Evolutionary conservation across 2,329 filamentous ascomycete species (phyloP).

Genomic region (Hypocrella siamensis): DNA sequence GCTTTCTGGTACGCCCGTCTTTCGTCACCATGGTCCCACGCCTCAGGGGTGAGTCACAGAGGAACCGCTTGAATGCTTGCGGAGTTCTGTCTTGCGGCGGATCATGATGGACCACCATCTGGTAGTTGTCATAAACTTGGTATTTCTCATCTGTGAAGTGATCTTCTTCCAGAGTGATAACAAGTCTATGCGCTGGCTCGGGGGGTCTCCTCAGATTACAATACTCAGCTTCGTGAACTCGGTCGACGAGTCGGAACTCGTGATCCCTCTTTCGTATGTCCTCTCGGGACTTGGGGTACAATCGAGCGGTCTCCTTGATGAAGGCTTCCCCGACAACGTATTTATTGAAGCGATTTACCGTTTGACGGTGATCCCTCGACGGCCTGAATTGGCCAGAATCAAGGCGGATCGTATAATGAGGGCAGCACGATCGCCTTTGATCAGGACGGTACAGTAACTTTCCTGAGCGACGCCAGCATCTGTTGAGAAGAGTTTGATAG

Average conservation of each 20-base stretch:
- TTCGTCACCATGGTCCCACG: conserved; percentile 24
- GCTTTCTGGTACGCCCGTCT: conserved; percentile 34
- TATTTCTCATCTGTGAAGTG: conserved; percentile 65
- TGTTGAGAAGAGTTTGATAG: conserved; percentile 58
- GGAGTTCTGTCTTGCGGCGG: conserved; percentile 39
- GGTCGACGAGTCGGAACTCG: conserved; percentile 49
- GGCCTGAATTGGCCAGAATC: conserved; percentile 50
- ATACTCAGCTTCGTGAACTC: conserved; percentile 55
- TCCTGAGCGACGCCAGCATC: conserved; percentile 63
- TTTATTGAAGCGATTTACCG: conserved; percentile 61
- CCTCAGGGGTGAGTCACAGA: conserved; percentile 54
- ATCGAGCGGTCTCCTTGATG: conserved; percentile 43
- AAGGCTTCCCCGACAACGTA: conserved; percentile 56
- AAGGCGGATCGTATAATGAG: conserved; percentile 72
- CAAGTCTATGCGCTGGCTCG: conserved; percentile 50
- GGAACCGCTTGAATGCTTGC: conserved; percentile 51
- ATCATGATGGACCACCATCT: conserved; percentile 58
- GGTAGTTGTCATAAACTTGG: conserved; percentile 57
- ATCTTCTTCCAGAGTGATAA: conserved; percentile 55
- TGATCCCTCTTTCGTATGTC: conserved; percentile 47
- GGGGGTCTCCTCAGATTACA: conserved; percentile 37
- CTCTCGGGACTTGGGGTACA: conserved; percentile 52
- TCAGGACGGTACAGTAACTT: conserved; percentile 64
- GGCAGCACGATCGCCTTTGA: conserved; percentile 69
- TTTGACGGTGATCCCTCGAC: conserved; percentile 57